phyloP scores from a whole-genome alignment of 2,329 filamentous ascomycete genomes.

The Teratosphaeria pseudoeucalypti region DNA sequence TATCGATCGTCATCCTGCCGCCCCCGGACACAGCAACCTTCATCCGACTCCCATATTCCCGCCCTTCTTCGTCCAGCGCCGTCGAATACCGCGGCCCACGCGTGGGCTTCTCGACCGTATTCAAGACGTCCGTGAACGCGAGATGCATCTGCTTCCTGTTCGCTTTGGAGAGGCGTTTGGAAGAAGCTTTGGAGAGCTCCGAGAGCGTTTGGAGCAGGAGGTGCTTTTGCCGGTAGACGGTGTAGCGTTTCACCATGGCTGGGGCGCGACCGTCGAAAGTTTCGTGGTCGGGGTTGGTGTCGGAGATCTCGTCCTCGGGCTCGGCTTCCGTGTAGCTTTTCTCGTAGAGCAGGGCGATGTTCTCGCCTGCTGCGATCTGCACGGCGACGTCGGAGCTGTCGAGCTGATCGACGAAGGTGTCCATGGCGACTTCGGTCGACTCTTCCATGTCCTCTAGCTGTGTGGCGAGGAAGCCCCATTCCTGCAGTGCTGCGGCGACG shows the following conservation, averaged over 20 bases:
- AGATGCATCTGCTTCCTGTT: conserved; percentile 57
- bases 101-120: conserved; percentile 55
- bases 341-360: conserved; percentile 76
- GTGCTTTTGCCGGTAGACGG: conserved; percentile 53
- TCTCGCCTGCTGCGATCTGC: conserved; percentile 66
- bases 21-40: conserved; percentile 49
- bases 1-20: conserved; percentile 54
- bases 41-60: conserved; percentile 52
- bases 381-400: conserved; percentile 62
- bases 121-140: conserved; percentile 56
- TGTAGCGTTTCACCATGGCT: conserved; percentile 52
- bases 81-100: conserved; percentile 57
- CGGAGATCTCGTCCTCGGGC: conserved; percentile 41
- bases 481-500: conserved; percentile 63
- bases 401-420: conserved; percentile 77
- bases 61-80: conserved; percentile 50
- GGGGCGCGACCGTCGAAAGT: conserved; percentile 33
- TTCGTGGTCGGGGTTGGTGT: conserved; percentile 27
- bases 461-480: conserved; percentile 73
- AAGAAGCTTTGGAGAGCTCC: conserved; percentile 49
- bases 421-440: conserved; percentile 60
- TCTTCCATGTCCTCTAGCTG: conserved; percentile 64
- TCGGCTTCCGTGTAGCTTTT: conserved; percentile 52
- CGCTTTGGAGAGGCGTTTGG: conserved; percentile 54
- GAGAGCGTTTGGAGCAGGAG: conserved; percentile 51